A percentile compares a stretch with the other conserved stretches of the same genome.
phyloP scores from a whole-genome alignment of 768 basidiomycete species.

The Gymnopilus junonius region DNA sequence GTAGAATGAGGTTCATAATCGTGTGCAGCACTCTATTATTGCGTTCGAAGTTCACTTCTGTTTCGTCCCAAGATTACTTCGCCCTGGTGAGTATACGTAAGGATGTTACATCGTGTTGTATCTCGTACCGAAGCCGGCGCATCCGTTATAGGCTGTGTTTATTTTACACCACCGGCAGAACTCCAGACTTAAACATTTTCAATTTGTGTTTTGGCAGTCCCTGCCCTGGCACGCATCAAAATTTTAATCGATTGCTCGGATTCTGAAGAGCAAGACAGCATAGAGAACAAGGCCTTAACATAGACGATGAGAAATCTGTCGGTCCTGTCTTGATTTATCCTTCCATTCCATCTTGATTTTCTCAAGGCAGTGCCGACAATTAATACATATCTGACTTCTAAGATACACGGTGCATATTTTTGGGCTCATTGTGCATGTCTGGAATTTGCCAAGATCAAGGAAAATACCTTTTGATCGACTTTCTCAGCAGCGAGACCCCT shows the following conservation, averaged over 20 bases:
- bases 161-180: too few species aligned
- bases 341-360: background rate
- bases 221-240: too few species aligned
- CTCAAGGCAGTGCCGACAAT: background rate
- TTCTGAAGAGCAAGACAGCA: background rate
- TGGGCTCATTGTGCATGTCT: background rate
- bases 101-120: too few species aligned
- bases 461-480: background rate
- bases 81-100: too few species aligned
- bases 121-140: too few species aligned
- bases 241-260: background rate
- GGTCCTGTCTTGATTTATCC: background rate
- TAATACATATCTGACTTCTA: background rate
- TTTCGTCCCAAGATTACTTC: too few species aligned
- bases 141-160: too few species aligned
- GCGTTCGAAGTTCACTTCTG: background rate
- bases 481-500: background rate
- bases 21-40: background rate
- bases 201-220: too few species aligned
- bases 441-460: background rate
- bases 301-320: background rate
- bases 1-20: background rate
- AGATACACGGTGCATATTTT: background rate
- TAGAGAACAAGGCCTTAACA: background rate
- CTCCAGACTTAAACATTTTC: too few species aligned